Percentiles rank a stretch among this genome's conserved stretches.
Evolutionary conservation across 148 eudicot species (phyloP).

Genomic region (Cornus controversa): DNA sequence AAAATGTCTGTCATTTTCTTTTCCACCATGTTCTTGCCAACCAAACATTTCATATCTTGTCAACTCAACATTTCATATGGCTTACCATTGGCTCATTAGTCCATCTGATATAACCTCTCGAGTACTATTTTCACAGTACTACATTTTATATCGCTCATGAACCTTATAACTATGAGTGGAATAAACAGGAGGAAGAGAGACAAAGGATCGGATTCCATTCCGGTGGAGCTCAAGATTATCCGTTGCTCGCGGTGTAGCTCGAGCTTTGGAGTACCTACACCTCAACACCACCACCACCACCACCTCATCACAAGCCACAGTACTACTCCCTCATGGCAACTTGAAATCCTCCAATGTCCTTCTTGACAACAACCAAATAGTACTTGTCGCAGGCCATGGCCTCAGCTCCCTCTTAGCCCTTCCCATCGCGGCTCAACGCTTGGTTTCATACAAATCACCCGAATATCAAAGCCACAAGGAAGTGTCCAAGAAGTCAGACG

Average conservation of each 20-base stretch:
- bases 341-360: conserved; percentile 42
- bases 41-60: background rate
- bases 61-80: no score
- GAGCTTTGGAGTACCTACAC: conserved; percentile 41
- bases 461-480: conserved; percentile 29
- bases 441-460: conserved; percentile 36
- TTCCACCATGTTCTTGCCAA: background rate
- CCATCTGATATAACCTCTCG: no score
- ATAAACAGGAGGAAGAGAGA: conserved; percentile 40
- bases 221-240: conserved; percentile 39
- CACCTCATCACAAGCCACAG: conserved; percentile 4
- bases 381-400: conserved; percentile 38
- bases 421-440: conserved; percentile 29
- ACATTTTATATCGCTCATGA: background rate
- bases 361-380: conserved; percentile 28
- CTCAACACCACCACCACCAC: conserved; percentile 1
- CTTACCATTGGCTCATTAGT: no score
- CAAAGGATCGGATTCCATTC: conserved; percentile 32
- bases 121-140: no score
- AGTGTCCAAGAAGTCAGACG: conserved; percentile 41
- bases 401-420: conserved; percentile 30
- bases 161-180: background rate
- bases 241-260: conserved; percentile 34
- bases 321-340: conserved; percentile 50
- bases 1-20: no score